Evolutionary conservation across 164 flowering plant species (phyloP), one percentile per base, ranked within the genome.

Genomic region (Vitis rupestris): DNA sequence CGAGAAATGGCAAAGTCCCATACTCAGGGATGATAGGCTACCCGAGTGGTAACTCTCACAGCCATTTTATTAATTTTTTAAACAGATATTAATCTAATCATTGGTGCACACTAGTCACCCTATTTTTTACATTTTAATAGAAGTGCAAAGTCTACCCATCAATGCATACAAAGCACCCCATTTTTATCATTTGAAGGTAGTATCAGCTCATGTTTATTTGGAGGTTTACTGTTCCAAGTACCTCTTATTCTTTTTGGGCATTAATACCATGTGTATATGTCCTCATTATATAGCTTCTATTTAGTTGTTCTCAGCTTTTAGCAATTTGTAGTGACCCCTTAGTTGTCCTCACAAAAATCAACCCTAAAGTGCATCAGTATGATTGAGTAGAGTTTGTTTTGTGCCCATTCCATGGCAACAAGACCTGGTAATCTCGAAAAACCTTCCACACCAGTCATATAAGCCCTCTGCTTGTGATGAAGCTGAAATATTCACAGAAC

Each of bases 1-100:
- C 60, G 98, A 96, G 80, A 87, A 83, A 70, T 96, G 99, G 99
- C 99, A 96, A 78, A 80, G 51, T 76, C 99, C 97, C 63, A 79
- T 93, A 62, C 97, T 96, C 55, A 79, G 68, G 23, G 93, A 96
- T 84, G 89, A 80, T 17, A 82, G 77, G 65, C 89, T 96, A 72
- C 98, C 99, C 10, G 99, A 96, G 79, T 96, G 99, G 99, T 93
- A 83, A 73, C 61, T 60, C 37, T 37, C 44, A 6, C 6, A 15
- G 30, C n/a, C 2, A 17, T 2, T 48, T 1, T 49, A 2, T 49
- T 14, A 11, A n/a, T 16, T 61, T 31, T 69, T 10, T 16, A 11
- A 61, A 53, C 14, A 9, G 12, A 12, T n/a, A 15, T 57, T 14
- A 17, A 13, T 57, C 10, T 57, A 37, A 37, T 37, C 7, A 37